These are phyloP conservation scores for Penicillium waksmanii DNA, from an alignment of 495 filamentous ascomycete species.

Conservation along the genomic window DNA sequence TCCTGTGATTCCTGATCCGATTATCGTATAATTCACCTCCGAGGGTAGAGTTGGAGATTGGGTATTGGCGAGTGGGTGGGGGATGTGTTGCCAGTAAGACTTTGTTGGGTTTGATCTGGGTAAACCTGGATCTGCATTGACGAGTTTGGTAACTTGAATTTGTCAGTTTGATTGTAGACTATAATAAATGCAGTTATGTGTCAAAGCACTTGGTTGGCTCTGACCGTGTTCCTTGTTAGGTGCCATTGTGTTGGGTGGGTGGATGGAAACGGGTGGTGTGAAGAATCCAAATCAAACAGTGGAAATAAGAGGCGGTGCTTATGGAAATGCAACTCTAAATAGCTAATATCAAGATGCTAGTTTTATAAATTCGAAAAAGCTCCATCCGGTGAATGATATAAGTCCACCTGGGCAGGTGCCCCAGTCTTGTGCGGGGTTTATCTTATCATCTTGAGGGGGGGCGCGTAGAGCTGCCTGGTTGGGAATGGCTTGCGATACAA, in stretches of 20 bases:
- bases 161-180: neutral
- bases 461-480: slow-evolving; percentile 23
- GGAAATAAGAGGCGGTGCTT: too few relatives aligned
- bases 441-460: slow-evolving; percentile 21
- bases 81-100: slow-evolving; percentile 74
- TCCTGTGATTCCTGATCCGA: slow-evolving; percentile 74
- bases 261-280: too few relatives aligned
- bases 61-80: slow-evolving; percentile 57
- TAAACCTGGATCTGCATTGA: slow-evolving; percentile 42
- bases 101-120: slow-evolving; percentile 61
- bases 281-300: too few relatives aligned
- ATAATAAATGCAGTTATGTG: neutral
- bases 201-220: neutral
- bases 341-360: too few relatives aligned
- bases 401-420: too few relatives aligned
- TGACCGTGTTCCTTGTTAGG: neutral
- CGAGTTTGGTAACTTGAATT: slow-evolving; percentile 19
- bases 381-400: neutral
- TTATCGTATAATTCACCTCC: slow-evolving; percentile 60
- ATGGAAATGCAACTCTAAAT: too few relatives aligned
- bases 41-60: slow-evolving; percentile 50
- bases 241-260: neutral
- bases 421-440: slow-evolving; percentile 27
- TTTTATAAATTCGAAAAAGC: neutral
- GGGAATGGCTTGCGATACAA: slow-evolving; percentile 7